These are phyloP conservation scores for Blastobotrys proliferans DNA, from an alignment of 1,139 yeast species.

Conservation along the genomic window DNA sequence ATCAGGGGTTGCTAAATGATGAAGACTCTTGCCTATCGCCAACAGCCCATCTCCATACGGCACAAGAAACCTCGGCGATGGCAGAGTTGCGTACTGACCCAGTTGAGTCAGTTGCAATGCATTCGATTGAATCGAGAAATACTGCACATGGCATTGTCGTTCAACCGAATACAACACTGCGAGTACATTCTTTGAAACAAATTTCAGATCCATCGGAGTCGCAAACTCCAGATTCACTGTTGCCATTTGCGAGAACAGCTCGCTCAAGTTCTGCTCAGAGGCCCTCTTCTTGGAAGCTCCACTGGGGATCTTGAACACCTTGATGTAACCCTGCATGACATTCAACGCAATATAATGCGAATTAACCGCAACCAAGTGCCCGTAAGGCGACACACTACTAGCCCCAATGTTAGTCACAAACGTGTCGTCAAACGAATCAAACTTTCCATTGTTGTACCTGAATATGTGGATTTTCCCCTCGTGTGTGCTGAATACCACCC, in stretches of 20 bases:
- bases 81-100: not conserved
- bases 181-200: conserved; percentile 13
- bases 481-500: conserved; percentile 16
- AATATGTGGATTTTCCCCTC: conserved; percentile 14
- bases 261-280: not conserved
- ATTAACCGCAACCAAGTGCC: conserved; percentile 7
- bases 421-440: conserved; percentile 8
- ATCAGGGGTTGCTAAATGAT: not conserved
- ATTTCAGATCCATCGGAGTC: conserved; percentile 14
- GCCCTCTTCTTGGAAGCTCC: not conserved
- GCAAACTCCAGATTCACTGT: conserved; percentile 15
- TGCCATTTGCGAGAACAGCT: conserved; percentile 2
- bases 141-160: not conserved
- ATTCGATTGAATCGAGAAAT: not conserved
- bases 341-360: conserved; percentile 1
- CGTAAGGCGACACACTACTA: not conserved
- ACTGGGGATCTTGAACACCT: conserved; percentile 9
- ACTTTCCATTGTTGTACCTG: conserved; percentile 11
- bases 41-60: not conserved
- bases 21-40: not conserved
- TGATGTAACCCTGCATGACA: conserved; percentile 13
- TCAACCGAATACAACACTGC: conserved; percentile 2
- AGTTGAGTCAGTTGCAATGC: not conserved
- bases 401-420: not conserved
- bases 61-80: not conserved